Percentiles rank a stretch among this genome's conserved stretches.
phyloP scores from a whole-genome alignment of 345 rosid species.

The Fremontodendron californicum region DNA sequence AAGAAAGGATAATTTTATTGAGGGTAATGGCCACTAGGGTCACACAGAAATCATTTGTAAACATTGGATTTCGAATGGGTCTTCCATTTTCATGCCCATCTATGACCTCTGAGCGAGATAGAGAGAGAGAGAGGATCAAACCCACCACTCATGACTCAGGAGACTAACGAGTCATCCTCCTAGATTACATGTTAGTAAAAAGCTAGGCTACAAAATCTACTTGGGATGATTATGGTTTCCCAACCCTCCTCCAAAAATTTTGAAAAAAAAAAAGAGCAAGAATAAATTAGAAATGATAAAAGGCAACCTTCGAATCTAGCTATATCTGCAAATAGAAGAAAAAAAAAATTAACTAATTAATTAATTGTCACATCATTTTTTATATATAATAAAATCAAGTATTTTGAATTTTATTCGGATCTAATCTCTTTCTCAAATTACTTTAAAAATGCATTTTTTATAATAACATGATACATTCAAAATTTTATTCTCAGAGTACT shows the following conservation, averaged over 20 bases:
- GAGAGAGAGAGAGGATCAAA: constrained; percentile 10
- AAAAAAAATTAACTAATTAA: neutral
- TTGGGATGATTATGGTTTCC: constrained; percentile 33
- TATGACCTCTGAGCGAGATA: constrained; percentile 26
- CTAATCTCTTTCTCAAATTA: too few species aligned
- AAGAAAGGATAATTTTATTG: neutral
- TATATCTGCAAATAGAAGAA: neutral
- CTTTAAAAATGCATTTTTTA: too few species aligned
- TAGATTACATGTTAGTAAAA: constrained; percentile 42
- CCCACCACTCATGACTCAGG: constrained; percentile 30
- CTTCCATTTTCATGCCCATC: constrained; percentile 37
- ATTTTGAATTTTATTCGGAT: too few species aligned
- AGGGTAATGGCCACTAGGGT: constrained; percentile 29
- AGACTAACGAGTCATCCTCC: constrained; percentile 32
- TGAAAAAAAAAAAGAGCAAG: neutral
- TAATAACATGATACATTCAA: too few species aligned
- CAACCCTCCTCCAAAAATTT: constrained; percentile 9
- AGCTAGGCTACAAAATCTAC: constrained; percentile 39
- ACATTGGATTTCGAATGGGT: constrained; percentile 22
- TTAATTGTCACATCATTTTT: neutral
- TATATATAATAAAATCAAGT: too few species aligned
- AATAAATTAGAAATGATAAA: neutral
- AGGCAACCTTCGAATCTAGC: neutral
- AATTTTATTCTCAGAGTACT: too few species aligned
- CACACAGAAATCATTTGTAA: constrained; percentile 1